These are phyloP conservation scores for Lasiosphaeris hirsuta DNA, from an alignment of 495 filamentous ascomycete species.

Conservation along the genomic window DNA sequence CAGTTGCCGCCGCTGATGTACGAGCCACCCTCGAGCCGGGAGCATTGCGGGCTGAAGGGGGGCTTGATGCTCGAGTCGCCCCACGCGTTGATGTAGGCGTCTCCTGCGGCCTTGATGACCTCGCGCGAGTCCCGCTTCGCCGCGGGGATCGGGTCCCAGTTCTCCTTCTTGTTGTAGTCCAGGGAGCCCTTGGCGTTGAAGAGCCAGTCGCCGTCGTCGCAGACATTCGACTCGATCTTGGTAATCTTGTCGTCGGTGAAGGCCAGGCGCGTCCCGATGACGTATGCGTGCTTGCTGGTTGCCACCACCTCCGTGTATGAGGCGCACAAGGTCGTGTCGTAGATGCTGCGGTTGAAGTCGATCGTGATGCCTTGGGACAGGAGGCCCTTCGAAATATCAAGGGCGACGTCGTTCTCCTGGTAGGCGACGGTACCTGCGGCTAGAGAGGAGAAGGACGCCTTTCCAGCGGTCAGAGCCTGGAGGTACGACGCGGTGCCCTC, in stretches of 20 bases:
- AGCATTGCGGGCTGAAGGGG: slow-evolving; percentile 39
- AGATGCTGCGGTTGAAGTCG: slow-evolving; percentile 25
- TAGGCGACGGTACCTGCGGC: slow-evolving; percentile 4
- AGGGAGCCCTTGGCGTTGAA: slow-evolving; percentile 36
- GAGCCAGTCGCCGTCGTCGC: slow-evolving; percentile 34
- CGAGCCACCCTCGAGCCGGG: slow-evolving; percentile 43
- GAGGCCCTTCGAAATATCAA: slow-evolving; percentile 23
- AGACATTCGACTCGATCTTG: slow-evolving; percentile 33
- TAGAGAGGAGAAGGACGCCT: slow-evolving; percentile 10
- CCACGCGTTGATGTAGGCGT: slow-evolving; percentile 44
- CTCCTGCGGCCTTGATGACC: slow-evolving; percentile 40
- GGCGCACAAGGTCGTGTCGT: slow-evolving; percentile 25
- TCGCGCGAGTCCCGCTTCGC: slow-evolving; percentile 35
- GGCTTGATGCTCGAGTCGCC: slow-evolving; percentile 32
- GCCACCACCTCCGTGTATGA: slow-evolving; percentile 34
- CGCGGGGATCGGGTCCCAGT: slow-evolving; percentile 36
- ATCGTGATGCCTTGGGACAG: slow-evolving; percentile 27
- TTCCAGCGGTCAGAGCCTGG: slow-evolving; percentile 12
- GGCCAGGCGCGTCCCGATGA: slow-evolving; percentile 21
- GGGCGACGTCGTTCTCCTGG: slow-evolving; percentile 20
- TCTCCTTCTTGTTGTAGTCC: slow-evolving; percentile 31
- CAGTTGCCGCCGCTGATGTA: slow-evolving; percentile 28
- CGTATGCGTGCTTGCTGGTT: slow-evolving; percentile 25
- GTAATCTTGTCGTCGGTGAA: slow-evolving; percentile 27
- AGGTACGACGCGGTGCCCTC: slow-evolving; percentile 20